These are phyloP conservation scores for Polyporus tsugae DNA, from an alignment of 1,284 basidiomycete genomes.

Conservation along the genomic window DNA sequence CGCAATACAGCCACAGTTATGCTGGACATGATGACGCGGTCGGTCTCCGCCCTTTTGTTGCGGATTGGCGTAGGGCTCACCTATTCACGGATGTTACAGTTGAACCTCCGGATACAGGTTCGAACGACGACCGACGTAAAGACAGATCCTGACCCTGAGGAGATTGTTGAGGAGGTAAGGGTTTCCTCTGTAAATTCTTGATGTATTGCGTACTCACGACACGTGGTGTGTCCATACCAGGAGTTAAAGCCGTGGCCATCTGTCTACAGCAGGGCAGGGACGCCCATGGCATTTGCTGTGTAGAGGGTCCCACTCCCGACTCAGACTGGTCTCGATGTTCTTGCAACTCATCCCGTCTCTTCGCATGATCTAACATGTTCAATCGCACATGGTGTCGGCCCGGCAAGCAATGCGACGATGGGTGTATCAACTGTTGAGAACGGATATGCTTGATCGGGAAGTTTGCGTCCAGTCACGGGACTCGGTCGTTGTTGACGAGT, in stretches of 20 bases:
- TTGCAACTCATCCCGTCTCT: not conserved
- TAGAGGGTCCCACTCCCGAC: constrained; percentile 1
- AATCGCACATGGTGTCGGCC: not conserved
- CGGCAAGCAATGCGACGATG: not conserved
- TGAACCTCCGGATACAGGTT: constrained; percentile 27
- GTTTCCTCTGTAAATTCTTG: not conserved
- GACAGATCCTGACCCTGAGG: constrained; percentile 21
- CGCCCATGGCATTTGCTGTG: constrained; percentile 22
- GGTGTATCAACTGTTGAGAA: not conserved
- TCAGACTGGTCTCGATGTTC: not conserved
- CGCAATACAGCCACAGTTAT: constrained; percentile 19
- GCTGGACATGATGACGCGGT: constrained; percentile 19
- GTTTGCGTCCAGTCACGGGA: not conserved
- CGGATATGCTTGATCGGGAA: not conserved
- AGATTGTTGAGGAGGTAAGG: constrained; percentile 20
- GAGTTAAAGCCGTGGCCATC: constrained; percentile 22
- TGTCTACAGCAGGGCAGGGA: constrained; percentile 12
- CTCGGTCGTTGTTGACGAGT: not conserved
- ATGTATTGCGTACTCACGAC: not conserved
- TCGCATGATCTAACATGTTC: constrained; percentile 1
- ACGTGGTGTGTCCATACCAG: not conserved
- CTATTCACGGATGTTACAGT: not conserved
- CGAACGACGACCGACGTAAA: constrained; percentile 29
- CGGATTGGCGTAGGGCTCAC: not conserved
- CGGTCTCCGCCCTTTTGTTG: not conserved